Evolutionary conservation across 805 yeast species (phyloP).

Genomic region (Spathaspora arborariae): DNA sequence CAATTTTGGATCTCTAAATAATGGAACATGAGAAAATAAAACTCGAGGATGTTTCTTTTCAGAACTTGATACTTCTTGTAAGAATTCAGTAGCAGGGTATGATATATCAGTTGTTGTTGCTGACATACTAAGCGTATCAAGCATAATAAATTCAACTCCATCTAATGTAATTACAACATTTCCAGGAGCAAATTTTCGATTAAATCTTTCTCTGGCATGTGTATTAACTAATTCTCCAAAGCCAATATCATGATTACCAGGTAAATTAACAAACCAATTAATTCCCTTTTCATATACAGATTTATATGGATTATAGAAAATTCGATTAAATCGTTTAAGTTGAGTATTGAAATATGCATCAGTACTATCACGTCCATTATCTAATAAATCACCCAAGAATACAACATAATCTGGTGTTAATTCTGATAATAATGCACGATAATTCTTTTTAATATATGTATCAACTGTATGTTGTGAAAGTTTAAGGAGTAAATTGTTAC

Average conservation of each 20-base stretch:
- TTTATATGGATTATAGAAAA: conserved; percentile 21
- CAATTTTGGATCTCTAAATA: conserved; percentile 62
- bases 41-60: conserved; percentile 48
- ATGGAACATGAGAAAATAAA: conserved; percentile 82
- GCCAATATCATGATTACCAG: conserved; percentile 98
- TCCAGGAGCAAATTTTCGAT: conserved; percentile 27
- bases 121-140: conserved; percentile 82
- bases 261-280: conserved; percentile 38
- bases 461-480: conserved; percentile 42
- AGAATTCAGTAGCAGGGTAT: conserved; percentile 50
- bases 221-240: conserved; percentile 67
- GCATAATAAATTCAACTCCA: conserved; percentile 34
- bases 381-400: conserved; percentile 41
- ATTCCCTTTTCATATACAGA: conserved; percentile 16
- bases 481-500: conserved; percentile 25
- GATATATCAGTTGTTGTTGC: conserved; percentile 42
- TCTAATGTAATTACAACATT: conserved; percentile 22
- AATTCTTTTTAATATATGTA: conserved; percentile 34
- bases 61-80: conserved; percentile 19
- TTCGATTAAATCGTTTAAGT: conserved; percentile 26
- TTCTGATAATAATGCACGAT: conserved; percentile 25
- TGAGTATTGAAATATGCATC: conserved; percentile 29
- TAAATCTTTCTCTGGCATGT: conserved; percentile 26
- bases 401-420: conserved; percentile 34
- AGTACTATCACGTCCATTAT: conserved; percentile 35